phyloP scores from a whole-genome alignment of 257 asterid species.

The Mitragyna speciosa region DNA sequence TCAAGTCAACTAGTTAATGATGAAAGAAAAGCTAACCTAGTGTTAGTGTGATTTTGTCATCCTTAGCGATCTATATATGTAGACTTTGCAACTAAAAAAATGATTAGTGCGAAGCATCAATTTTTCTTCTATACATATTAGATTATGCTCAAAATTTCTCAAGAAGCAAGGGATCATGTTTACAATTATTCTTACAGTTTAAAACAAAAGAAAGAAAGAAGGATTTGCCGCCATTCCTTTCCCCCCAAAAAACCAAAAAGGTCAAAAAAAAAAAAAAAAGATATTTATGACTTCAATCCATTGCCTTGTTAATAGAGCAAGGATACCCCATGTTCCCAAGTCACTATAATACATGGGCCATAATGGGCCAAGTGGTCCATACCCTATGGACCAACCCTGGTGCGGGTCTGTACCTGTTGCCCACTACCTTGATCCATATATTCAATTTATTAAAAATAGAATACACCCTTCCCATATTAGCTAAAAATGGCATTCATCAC shows the following conservation, averaged over 20 bases:
- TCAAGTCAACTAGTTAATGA: slow-evolving; percentile 34
- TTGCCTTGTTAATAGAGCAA: slow-evolving; percentile 3
- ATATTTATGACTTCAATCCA: neutral
- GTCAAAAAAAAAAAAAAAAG: neutral
- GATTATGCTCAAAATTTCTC: slow-evolving; percentile 1
- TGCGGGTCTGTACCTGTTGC: neutral
- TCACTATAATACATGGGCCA: slow-evolving; percentile 24
- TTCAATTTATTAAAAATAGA: too few relatives aligned
- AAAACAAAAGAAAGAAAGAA: neutral
- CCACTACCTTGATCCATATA: neutral
- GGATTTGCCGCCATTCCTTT: neutral
- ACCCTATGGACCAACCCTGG: slow-evolving; percentile 10
- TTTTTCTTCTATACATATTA: neutral
- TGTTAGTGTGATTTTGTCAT: slow-evolving; percentile 16
- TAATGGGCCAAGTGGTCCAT: slow-evolving; percentile 52
- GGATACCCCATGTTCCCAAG: slow-evolving; percentile 28
- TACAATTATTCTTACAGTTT: too few relatives aligned
- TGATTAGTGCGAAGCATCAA: slow-evolving; percentile 14
- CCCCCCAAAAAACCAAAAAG: neutral
- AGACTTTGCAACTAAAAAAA: neutral
- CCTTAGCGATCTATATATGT: neutral
- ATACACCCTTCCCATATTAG: too few relatives aligned
- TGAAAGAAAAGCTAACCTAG: slow-evolving; percentile 16
- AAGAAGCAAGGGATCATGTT: slow-evolving; percentile 13
- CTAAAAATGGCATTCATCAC: too few relatives aligned